Evolutionary conservation across 2,329 filamentous ascomycete genomes (phyloP).

Genomic region (Ilyonectria sp.): DNA sequence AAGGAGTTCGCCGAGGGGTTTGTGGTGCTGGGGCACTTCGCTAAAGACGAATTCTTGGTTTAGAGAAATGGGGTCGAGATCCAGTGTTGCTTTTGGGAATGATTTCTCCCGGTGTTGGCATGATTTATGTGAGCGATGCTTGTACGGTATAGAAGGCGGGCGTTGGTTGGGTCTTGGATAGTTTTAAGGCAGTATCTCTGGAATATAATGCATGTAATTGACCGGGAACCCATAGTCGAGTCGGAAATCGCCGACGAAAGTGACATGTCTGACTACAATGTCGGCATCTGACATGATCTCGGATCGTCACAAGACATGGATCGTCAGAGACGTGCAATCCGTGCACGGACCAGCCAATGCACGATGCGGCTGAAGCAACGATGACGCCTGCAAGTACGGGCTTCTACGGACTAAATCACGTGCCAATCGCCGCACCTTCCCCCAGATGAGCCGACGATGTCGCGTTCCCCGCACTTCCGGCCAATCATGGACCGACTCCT

Average conservation of each 20-base stretch:
- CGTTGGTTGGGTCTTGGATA: neutral
- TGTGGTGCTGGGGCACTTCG: slow-evolving; percentile 85
- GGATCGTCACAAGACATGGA: neutral
- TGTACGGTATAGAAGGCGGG: slow-evolving; percentile 2
- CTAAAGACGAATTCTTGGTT: slow-evolving; percentile 77
- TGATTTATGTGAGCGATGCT: slow-evolving; percentile 3
- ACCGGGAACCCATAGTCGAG: neutral
- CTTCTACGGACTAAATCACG: slow-evolving; percentile 38
- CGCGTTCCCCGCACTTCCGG: slow-evolving; percentile 47
- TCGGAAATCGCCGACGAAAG: neutral
- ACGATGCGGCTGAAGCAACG: slow-evolving; percentile 5
- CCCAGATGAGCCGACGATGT: slow-evolving; percentile 39
- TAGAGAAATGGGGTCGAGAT: slow-evolving; percentile 33
- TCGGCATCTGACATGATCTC: neutral
- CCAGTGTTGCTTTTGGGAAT: neutral
- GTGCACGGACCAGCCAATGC: slow-evolving; percentile 7
- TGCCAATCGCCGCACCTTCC: slow-evolving; percentile 41
- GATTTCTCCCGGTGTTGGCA: slow-evolving; percentile 12
- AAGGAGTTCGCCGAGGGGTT: slow-evolving; percentile 81
- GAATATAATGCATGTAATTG: neutral
- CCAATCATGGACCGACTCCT: slow-evolving; percentile 49
- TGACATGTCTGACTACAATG: neutral
- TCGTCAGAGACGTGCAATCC: neutral
- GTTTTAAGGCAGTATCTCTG: neutral
- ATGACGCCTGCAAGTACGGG: slow-evolving; percentile 21